These are phyloP conservation scores for Penicillium atrosanguineum DNA, from an alignment of 495 filamentous ascomycete species.

Conservation along the genomic window DNA sequence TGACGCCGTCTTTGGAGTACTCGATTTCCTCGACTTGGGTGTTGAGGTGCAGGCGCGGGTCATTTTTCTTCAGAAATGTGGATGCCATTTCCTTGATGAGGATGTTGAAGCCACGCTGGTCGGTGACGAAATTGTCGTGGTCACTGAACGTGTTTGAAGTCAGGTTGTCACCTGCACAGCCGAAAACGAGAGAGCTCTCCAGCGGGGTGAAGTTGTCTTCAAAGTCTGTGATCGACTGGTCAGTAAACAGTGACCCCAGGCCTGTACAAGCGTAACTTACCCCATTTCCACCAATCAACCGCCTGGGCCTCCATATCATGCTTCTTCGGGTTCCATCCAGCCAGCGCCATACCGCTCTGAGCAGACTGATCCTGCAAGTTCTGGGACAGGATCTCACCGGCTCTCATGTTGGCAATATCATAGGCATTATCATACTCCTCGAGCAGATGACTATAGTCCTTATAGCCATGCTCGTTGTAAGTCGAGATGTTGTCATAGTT, in stretches of 20 bases:
- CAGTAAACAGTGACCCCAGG: neutral
- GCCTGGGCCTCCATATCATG: slow-evolving; percentile 58
- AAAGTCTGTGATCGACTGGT: slow-evolving; percentile 44
- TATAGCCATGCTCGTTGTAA: slow-evolving; percentile 19
- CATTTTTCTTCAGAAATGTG: slow-evolving; percentile 55
- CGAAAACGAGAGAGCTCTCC: slow-evolving; percentile 44
- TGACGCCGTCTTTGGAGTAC: slow-evolving; percentile 56
- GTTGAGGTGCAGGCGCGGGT: slow-evolving; percentile 58
- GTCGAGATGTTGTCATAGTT: slow-evolving; percentile 19
- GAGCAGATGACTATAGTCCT: slow-evolving; percentile 11
- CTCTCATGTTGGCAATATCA: slow-evolving; percentile 5
- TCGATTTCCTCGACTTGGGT: slow-evolving; percentile 57
- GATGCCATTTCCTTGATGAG: slow-evolving; percentile 61
- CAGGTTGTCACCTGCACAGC: slow-evolving; percentile 43
- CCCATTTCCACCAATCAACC: slow-evolving; percentile 63
- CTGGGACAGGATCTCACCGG: slow-evolving; percentile 42
- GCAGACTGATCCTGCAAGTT: slow-evolving; percentile 64
- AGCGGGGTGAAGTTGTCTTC: slow-evolving; percentile 53
- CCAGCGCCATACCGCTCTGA: slow-evolving; percentile 57
- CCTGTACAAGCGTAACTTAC: slow-evolving; percentile 14
- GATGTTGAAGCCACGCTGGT: slow-evolving; percentile 65
- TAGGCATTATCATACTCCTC: slow-evolving; percentile 11
- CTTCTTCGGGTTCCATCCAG: slow-evolving; percentile 61
- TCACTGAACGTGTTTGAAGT: slow-evolving; percentile 52
- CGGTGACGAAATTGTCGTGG: slow-evolving; percentile 65